Evolutionary conservation across 345 rosid species (phyloP).

Genomic region (Boechera retrofracta): DNA sequence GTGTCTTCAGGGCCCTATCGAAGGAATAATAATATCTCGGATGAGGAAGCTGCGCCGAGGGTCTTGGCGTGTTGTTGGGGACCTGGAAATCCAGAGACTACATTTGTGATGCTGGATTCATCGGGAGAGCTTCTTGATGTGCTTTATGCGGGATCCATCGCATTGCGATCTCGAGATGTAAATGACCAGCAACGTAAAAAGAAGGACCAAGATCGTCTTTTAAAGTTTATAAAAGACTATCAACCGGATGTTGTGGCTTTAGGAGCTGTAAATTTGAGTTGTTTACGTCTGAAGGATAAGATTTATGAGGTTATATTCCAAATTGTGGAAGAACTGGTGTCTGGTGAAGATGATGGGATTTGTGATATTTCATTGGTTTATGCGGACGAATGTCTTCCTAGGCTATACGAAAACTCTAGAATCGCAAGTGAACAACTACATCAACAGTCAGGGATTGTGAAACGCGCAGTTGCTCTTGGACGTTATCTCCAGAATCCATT

Average conservation of each 20-base stretch:
- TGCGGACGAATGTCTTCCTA: conserved; percentile 81
- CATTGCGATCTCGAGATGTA: conserved; percentile 58
- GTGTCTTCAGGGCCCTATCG: conserved; percentile 84
- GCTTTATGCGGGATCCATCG: conserved; percentile 65
- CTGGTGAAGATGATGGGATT: conserved; percentile 72
- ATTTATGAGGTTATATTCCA: conserved; percentile 83
- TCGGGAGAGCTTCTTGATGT: conserved; percentile 89
- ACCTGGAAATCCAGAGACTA: conserved; percentile 81
- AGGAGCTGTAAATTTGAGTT: conserved; percentile 78
- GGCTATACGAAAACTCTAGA: conserved; percentile 78
- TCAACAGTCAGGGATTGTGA: conserved; percentile 73
- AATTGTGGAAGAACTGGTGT: conserved; percentile 74
- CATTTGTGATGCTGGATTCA: conserved; percentile 87
- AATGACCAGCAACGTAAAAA: conserved; percentile 66
- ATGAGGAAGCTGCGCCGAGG: conserved; percentile 81
- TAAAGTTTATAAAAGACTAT: conserved; percentile 83
- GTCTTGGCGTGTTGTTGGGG: conserved; percentile 95
- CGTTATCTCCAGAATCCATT: conserved; percentile 87
- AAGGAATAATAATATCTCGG: conserved; percentile 60
- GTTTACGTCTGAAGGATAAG: conserved; percentile 70
- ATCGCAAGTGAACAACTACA: conserved; percentile 81
- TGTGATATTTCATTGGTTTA: conserved; percentile 69
- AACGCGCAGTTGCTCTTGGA: conserved; percentile 83
- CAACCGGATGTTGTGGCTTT: conserved; percentile 85
- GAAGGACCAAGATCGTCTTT: conserved; percentile 72